Conservation (phyloP, 2,329 filamentous ascomycete genomes). For the Calonectria pseudoturangicola region DNA sequence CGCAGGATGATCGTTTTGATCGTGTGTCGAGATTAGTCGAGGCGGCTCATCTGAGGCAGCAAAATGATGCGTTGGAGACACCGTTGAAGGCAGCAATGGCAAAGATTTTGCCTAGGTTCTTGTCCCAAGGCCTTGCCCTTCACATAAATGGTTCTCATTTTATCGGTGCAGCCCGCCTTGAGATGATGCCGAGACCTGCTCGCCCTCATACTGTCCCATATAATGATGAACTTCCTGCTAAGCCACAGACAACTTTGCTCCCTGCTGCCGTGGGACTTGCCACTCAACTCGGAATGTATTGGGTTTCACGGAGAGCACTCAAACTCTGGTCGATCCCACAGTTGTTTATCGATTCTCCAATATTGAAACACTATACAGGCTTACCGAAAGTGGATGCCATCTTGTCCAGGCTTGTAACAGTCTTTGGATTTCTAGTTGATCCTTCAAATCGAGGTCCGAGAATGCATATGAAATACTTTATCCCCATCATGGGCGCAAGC, state of each 20-base stretch:
- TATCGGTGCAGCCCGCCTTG: neutral
- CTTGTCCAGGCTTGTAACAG: neutral
- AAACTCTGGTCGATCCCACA: neutral
- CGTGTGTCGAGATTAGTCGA: neutral
- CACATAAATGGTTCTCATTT: neutral
- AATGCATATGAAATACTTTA: conserved; percentile 12
- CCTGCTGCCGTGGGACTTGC: neutral
- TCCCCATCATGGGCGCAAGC: neutral
- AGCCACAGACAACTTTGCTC: neutral
- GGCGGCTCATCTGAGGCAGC: neutral
- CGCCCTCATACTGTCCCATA: neutral
- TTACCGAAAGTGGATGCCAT: neutral
- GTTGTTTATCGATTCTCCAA: neutral
- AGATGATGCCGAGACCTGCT: neutral
- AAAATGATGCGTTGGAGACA: conserved; percentile 14
- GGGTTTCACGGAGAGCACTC: neutral
- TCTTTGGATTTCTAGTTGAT: conserved; percentile 8
- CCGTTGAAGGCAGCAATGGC: neutral
- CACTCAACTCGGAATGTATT: neutral
- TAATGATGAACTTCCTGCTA: neutral
- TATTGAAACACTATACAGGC: neutral
- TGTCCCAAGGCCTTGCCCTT: neutral
- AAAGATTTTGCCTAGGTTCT: neutral
- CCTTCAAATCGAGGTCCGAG: neutral
- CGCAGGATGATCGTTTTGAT: conserved; percentile 1